Base-by-base conservation (phyloP, 306 rosid species). In the Carpinus viminea region DNA sequence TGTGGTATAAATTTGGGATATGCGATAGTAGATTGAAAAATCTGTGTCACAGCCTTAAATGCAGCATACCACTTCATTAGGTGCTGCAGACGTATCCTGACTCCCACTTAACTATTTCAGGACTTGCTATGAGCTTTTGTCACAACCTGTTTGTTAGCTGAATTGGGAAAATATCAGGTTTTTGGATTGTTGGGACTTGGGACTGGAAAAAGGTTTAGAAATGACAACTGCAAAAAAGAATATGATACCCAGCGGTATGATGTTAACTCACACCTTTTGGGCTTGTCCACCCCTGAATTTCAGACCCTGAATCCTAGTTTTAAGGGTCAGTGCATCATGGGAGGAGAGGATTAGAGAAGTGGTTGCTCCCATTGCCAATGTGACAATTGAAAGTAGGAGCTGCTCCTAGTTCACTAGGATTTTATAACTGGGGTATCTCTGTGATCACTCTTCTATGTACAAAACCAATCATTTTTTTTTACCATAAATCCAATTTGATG, bases 401-500 rank as follows among this genome's bases (percentile, higher is more conserved):
- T 62, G 4, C 15, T 5, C 46, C 46, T 62, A 62, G 46, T 62
- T 65, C 9, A 65, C 47, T 38, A 65, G 2, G 13, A 65, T 65
- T 21, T 20, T 65, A 65, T 38, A 65, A 38, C 48, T 4, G 24
- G 34, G 3, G 34, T 38, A 17, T 66, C 50, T 38, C 26, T 66
- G 24, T 18, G 48, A 16, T 66, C 51, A 34, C 28, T 20, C 15
- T 24, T 57, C 18, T 57, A 20, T 56, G 1, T 2, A 34, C 10
- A 13, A 77, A 55, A 21, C 68, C 0, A 41, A 4, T 24, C 8
- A 38, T 41, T 21, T 1, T 11, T 11, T 2, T 2, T 65, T 11
- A 36, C 26, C 8, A 26, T 18, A 59, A 70, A 75, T 76, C 38
- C 79, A 24, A 73, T 72, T 55, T 75, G 76, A 38, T 46, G 31